These are phyloP conservation scores for Penicillium macrosclerotiorum DNA, from an alignment of 495 filamentous ascomycete genomes.

Conservation along the genomic window DNA sequence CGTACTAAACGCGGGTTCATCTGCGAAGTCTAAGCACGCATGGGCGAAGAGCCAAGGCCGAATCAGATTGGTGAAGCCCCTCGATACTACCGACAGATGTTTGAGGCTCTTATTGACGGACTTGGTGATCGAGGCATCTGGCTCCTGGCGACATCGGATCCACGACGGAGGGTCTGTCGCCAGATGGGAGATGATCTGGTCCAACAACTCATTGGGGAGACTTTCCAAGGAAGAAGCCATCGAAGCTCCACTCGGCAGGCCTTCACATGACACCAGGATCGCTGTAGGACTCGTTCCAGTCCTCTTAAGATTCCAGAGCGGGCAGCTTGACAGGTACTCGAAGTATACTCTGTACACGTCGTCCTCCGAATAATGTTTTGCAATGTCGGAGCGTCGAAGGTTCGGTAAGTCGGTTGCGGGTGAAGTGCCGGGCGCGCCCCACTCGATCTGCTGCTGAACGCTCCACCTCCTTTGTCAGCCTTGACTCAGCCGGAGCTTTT, in stretches of 20 bases:
- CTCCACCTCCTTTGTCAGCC: slow-evolving; percentile 26
- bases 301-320: neutral
- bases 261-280: slow-evolving; percentile 9
- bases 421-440: slow-evolving; percentile 28
- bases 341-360: no score
- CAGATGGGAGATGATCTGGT: slow-evolving; percentile 36
- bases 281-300: neutral
- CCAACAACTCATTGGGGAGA: slow-evolving; percentile 44
- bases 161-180: slow-evolving; percentile 28
- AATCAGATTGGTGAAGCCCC: slow-evolving; percentile 25
- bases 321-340: no score
- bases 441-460: slow-evolving; percentile 3
- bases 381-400: neutral
- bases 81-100: slow-evolving; percentile 29
- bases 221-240: slow-evolving; percentile 20
- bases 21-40: slow-evolving; percentile 25
- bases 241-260: neutral
- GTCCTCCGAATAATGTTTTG: no score
- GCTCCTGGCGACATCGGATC: slow-evolving; percentile 22
- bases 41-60: slow-evolving; percentile 37
- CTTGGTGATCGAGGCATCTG: slow-evolving; percentile 19
- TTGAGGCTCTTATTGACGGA: slow-evolving; percentile 29
- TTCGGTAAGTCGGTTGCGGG: slow-evolving; percentile 17
- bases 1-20: slow-evolving; percentile 26
- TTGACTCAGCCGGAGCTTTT: slow-evolving; percentile 19